phyloP scores from a whole-genome alignment of 1,284 basidiomycete species.

The Puccinia coronata region DNA sequence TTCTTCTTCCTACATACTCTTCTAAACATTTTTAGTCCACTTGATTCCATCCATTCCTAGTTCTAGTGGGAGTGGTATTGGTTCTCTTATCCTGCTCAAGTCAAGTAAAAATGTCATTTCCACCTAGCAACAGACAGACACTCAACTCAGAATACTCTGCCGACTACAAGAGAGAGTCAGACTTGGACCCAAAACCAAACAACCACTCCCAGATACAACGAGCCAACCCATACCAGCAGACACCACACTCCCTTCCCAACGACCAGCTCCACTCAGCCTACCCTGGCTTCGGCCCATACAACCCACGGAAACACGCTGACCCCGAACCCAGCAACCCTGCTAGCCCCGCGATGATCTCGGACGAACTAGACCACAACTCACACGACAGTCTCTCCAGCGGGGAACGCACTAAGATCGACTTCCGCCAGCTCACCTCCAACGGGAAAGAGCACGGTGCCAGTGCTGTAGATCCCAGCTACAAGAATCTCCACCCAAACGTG shows the following conservation, averaged over 20 bases:
- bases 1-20: no score
- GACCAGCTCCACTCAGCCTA: conserved; percentile 35
- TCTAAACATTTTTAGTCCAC: no score
- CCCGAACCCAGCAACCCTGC: conserved; percentile 41
- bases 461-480: conserved; percentile 42
- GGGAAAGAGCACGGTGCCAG: conserved; percentile 4
- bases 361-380: conserved; percentile 48
- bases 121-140: conserved; percentile 35
- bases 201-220: not conserved
- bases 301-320: conserved; percentile 11
- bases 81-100: conserved; percentile 13
- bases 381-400: conserved; percentile 51
- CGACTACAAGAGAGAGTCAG: conserved; percentile 40
- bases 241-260: conserved; percentile 39
- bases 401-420: conserved; percentile 52
- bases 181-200: conserved; percentile 29
- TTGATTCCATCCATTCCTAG: no score
- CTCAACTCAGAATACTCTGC: conserved; percentile 45
- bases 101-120: no score
- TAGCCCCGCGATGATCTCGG: conserved; percentile 49
- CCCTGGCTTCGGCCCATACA: conserved; percentile 35
- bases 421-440: conserved; percentile 16
- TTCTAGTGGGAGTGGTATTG: no score
- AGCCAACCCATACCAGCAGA: conserved; percentile 2
- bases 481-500: conserved; percentile 49